Conservation (phyloP, 1,284 basidiomycete genomes). For the Naganishia sp. region DNA sequence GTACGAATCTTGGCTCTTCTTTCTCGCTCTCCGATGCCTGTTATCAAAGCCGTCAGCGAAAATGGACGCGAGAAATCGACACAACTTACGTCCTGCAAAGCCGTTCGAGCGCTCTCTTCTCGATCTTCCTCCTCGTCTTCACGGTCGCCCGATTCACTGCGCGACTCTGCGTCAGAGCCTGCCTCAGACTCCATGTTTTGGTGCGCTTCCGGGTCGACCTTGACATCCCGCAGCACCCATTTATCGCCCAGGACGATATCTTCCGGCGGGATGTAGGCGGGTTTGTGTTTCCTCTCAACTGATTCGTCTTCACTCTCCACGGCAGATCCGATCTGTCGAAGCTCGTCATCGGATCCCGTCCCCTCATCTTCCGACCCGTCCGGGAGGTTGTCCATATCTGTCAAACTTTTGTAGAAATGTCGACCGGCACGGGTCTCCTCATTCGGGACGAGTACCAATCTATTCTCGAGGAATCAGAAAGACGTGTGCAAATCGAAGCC, state of each 20-base stretch:
- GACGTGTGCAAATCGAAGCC: not conserved
- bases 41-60: not conserved
- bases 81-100: constrained; percentile 31
- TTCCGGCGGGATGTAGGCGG: constrained; percentile 16
- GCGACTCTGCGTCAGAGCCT: constrained; percentile 34
- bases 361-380: constrained; percentile 6
- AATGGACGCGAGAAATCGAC: not conserved
- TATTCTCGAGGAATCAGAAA: constrained; percentile 30
- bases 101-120: constrained; percentile 27
- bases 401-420: constrained; percentile 45
- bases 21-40: constrained; percentile 29
- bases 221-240: constrained; percentile 30
- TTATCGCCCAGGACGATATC: constrained; percentile 32
- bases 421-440: constrained; percentile 41
- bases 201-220: constrained; percentile 17
- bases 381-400: constrained; percentile 41
- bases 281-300: constrained; percentile 16
- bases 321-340: too few relatives aligned
- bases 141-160: constrained; percentile 29
- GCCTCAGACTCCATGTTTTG: constrained; percentile 28
- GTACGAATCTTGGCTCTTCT: constrained; percentile 29
- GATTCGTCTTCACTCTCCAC: constrained; percentile 30
- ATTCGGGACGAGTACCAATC: constrained; percentile 49
- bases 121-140: not conserved
- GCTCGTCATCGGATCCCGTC: constrained; percentile 46